Conservation (phyloP, 2,329 filamentous ascomycete species). For the Coniochaeta sp. region DNA sequence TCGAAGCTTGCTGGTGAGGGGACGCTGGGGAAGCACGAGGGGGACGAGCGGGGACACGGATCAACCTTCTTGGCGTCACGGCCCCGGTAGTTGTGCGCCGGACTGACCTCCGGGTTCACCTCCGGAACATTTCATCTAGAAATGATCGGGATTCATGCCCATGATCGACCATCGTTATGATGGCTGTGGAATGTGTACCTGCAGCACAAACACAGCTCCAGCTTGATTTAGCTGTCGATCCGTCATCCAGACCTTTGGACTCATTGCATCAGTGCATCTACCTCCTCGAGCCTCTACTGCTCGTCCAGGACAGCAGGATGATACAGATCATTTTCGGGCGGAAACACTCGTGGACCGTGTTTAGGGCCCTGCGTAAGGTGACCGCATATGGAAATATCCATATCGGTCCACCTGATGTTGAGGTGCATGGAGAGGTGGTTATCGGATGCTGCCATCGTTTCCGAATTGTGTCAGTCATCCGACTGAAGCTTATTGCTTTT, state of each 20-base stretch:
- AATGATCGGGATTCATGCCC: not conserved
- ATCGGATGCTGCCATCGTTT: not conserved
- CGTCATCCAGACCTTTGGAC: not conserved
- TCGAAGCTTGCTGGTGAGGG: not conserved
- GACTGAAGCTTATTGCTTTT: not conserved
- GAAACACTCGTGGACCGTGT: no score
- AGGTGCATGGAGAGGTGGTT: no score
- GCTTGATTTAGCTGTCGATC: not conserved
- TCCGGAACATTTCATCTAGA: not conserved
- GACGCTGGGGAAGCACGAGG: no score
- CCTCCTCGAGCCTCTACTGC: no score
- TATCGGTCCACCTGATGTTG: not conserved
- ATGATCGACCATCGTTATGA: not conserved
- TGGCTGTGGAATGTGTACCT: not conserved
- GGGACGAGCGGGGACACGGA: not conserved
- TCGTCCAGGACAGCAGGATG: no score
- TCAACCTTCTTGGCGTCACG: not conserved
- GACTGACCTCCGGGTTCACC: not conserved
- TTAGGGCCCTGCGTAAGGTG: no score
- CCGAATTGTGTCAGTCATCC: not conserved
- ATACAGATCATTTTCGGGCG: no score
- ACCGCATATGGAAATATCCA: no score
- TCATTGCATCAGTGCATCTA: no score
- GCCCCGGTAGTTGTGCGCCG: not conserved
- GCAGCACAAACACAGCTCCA: not conserved